phyloP scores from a whole-genome alignment of 139 green algal genomes.

The Nannochloris sp. region DNA sequence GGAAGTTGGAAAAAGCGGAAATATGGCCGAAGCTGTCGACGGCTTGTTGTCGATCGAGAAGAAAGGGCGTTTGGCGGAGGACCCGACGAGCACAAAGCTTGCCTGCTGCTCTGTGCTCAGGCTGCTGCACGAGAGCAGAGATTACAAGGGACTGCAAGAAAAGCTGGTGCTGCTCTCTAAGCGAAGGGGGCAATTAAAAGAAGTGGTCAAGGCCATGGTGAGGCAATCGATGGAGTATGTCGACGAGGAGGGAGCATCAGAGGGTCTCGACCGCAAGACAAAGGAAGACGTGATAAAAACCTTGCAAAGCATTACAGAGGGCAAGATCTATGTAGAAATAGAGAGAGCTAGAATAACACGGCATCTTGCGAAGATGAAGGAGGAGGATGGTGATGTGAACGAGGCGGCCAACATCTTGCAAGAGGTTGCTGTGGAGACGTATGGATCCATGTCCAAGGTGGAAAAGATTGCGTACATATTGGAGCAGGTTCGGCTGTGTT shows the following conservation, averaged over 20 bases:
- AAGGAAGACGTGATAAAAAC: conserved; percentile 89
- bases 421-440: conserved; percentile 96
- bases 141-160: conserved; percentile 90
- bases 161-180: conserved; percentile 92
- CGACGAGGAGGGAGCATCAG: conserved; percentile 53
- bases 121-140: conserved; percentile 52
- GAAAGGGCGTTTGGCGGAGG: conserved; percentile 65
- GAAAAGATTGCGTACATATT: conserved; percentile 99
- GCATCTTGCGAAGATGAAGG: conserved; percentile 77
- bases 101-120: conserved; percentile 76
- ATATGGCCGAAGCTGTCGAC: conserved; percentile 47
- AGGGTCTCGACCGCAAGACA: conserved; percentile 26
- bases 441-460: conserved; percentile 93
- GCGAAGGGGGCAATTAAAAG: conserved; percentile 87
- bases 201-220: conserved; percentile 85
- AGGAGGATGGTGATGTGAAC: conserved; percentile 81
- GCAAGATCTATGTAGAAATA: conserved; percentile 99
- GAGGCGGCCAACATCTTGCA: conserved; percentile 94
- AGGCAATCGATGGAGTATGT: conserved; percentile 83
- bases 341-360: conserved; percentile 87
- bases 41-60: conserved; percentile 80
- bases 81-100: conserved; percentile 66
- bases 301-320: conserved; percentile 85
- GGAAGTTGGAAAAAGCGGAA: conserved; percentile 8
- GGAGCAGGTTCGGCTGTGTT: conserved; percentile 81